phyloP scores from a whole-genome alignment of 2,329 filamentous ascomycete species.

The Sclerotinia minor region DNA sequence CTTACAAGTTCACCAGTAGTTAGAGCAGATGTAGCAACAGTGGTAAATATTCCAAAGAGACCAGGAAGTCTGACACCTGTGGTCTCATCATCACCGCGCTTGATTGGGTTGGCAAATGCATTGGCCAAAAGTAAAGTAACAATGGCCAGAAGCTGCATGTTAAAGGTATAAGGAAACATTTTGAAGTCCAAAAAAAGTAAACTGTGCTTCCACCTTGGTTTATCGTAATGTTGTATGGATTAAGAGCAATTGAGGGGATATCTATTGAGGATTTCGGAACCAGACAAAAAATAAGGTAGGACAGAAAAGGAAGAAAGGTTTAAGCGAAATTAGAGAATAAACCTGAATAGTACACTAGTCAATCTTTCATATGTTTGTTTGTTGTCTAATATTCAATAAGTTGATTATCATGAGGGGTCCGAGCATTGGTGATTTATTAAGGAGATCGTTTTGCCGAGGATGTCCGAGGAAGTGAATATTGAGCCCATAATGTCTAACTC shows the following conservation, averaged over 20 bases:
- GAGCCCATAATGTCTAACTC: no score
- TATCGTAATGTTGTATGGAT: not conserved
- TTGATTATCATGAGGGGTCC: not conserved
- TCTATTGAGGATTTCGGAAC: not conserved
- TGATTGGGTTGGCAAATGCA: not conserved
- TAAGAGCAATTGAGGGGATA: not conserved
- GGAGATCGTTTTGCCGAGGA: not conserved
- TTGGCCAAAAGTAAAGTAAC: not conserved
- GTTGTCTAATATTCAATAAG: not conserved
- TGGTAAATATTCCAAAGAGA: not conserved
- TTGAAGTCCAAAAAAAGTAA: no score
- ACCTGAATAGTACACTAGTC: not conserved
- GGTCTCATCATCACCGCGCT: not conserved
- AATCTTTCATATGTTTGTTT: not conserved
- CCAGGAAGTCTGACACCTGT: not conserved
- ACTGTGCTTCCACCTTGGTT: not conserved
- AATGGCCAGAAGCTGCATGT: not conserved
- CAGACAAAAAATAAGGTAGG: not conserved
- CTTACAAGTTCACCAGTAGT: conserved; percentile 2
- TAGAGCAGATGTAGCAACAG: not conserved
- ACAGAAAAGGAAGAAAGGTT: no score
- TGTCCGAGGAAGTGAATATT: not conserved
- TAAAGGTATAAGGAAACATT: not conserved
- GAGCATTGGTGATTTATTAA: not conserved
- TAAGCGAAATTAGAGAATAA: not conserved